phyloP scores from a whole-genome alignment of 2,329 filamentous ascomycete genomes.

The Ophiostoma sp. region DNA sequence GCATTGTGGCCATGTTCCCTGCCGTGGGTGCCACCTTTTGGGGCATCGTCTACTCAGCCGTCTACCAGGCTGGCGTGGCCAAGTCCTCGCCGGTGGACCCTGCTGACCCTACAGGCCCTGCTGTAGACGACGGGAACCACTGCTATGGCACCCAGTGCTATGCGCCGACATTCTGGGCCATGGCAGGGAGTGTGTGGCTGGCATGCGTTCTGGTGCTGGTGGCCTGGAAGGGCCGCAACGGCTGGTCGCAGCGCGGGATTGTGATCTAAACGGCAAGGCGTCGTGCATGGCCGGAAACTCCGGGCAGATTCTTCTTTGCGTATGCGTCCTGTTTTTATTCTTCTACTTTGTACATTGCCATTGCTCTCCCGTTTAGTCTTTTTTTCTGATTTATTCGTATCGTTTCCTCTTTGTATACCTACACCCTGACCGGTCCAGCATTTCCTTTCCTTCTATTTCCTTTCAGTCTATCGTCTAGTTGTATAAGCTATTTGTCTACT shows the following conservation, averaged over 20 bases:
- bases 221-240: constrained; percentile 74
- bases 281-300: background rate
- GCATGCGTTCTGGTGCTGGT: constrained; percentile 66
- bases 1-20: constrained; percentile 87
- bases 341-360: background rate
- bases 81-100: constrained; percentile 19
- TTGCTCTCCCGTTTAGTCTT: background rate
- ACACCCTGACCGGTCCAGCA: constrained; percentile 1
- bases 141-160: constrained; percentile 84
- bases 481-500: background rate
- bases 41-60: constrained; percentile 79
- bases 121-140: constrained; percentile 48
- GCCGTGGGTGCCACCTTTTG: constrained; percentile 83
- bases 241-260: constrained; percentile 73
- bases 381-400: background rate
- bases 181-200: constrained; percentile 72
- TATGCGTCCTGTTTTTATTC: background rate
- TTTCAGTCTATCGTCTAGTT: background rate
- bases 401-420: background rate
- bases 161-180: constrained; percentile 75
- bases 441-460: background rate
- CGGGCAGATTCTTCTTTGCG: background rate
- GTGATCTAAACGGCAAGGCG: constrained; percentile 45
- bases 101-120: constrained; percentile 33
- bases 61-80: constrained; percentile 65